These are phyloP conservation scores for Phytophthora uliginosa DNA, from an alignment of 352 stramenopile genomes.

Conservation along the genomic window DNA sequence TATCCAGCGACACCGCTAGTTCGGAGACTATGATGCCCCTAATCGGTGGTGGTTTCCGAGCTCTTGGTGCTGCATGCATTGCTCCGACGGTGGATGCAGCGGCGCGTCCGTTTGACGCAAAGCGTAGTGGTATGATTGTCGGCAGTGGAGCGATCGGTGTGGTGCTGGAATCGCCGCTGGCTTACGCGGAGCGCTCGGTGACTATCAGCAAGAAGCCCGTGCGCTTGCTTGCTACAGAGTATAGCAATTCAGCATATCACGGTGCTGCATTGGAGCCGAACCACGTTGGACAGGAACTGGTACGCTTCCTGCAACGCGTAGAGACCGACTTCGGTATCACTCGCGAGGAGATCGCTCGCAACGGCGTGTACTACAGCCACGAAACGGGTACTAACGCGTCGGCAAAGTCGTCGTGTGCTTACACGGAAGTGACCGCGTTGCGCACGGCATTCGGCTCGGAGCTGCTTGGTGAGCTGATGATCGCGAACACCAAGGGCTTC, in stretches of 20 bases:
- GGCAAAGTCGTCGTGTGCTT: slow-evolving; percentile 93
- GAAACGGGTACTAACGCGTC: slow-evolving; percentile 98
- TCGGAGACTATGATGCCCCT: slow-evolving; percentile 93
- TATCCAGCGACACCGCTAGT: slow-evolving; percentile 95
- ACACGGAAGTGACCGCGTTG: slow-evolving; percentile 90
- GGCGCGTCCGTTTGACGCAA: slow-evolving; percentile 94
- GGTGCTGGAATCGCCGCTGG: slow-evolving; percentile 70
- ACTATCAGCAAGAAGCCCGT: slow-evolving; percentile 40
- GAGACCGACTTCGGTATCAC: slow-evolving; percentile 94
- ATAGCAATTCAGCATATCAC: slow-evolving; percentile 97
- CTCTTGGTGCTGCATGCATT: slow-evolving; percentile 94
- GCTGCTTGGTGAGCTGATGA: slow-evolving; percentile 78
- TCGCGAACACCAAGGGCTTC: slow-evolving; percentile 96
- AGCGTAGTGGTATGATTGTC: slow-evolving; percentile 96
- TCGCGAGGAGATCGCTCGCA: slow-evolving; percentile 89
- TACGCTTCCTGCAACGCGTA: slow-evolving; percentile 90
- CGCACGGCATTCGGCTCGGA: slow-evolving; percentile 76
- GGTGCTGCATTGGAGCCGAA: slow-evolving; percentile 94
- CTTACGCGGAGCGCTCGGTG: slow-evolving; percentile 35
- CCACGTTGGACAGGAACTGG: slow-evolving; percentile 95
- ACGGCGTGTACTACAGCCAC: slow-evolving; percentile 98
- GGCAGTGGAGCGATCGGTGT: slow-evolving; percentile 91
- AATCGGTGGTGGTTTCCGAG: slow-evolving; percentile 96
- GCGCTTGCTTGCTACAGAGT: slow-evolving; percentile 94
- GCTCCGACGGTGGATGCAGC: slow-evolving; percentile 78